Evolutionary conservation across 1,284 basidiomycete species (phyloP), one percentile per base, ranked within the genome.

Genomic region (Gastroboletus turbinatus): DNA sequence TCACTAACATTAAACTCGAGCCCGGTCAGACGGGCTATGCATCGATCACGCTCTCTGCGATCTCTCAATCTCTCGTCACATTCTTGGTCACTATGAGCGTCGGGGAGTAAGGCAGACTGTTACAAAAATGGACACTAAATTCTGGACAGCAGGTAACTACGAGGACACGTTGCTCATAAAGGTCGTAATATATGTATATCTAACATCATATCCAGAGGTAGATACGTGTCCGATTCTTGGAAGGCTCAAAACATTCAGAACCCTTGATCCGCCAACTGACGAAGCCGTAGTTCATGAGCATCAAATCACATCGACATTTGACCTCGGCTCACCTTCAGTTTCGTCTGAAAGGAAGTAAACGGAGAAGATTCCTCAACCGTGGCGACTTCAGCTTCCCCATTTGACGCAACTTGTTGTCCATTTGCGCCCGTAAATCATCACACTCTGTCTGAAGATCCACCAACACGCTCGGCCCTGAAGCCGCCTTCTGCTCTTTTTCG

Each of bases 341-440:
- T 39, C 29, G n/a, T 27, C 21, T 50, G 14, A 44, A 23, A 5
- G 11, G 2, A 25, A 59, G 17, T 21, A 50, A 38, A 19, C 63
- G 60, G 5, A 5, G 11, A 25, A 61, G 2, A 11, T 16, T 8
- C 40, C 19, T 42, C 5, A 49, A 21, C 49, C 40, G 23, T 1
- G 62, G 14, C 25, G 55, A 14, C 35, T 47, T 63, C n/a, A 65
- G 29, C 30, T 49, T 30, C 10, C 57, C 43, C 63, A 65, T 57
- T 27, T 63, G 58, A 17, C 35, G 50, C 8, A 61, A 17, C 32
- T 9, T 46, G n/a, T 52, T 29, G 9, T 63, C 58, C 21, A 63
- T 47, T n/a, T 57, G 46, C 7, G 2, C 4, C 3, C 40, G 60
- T 46, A 62, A n/a, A 0, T 38, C 60, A 4, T 44, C 27, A 30